phyloP scores from a whole-genome alignment of 2,329 filamentous ascomycete species.

The Venturia pyrina region DNA sequence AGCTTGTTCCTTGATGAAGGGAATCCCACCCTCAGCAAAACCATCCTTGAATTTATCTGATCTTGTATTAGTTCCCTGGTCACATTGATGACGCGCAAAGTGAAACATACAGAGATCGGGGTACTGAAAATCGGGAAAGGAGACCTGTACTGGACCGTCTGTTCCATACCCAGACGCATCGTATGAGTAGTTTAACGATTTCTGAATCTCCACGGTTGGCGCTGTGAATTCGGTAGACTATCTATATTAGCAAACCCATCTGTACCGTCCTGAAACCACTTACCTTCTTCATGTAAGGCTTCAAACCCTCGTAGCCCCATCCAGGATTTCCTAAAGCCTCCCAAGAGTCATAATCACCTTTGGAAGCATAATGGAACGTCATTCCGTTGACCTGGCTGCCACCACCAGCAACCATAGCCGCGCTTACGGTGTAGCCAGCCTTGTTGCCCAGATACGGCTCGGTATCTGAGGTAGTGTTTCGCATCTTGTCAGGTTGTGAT shows the following conservation, averaged over 20 bases:
- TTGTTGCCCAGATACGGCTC: neutral
- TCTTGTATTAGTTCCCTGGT: neutral
- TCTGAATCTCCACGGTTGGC: neutral
- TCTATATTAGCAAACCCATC: neutral
- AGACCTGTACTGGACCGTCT: neutral
- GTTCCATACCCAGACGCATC: neutral
- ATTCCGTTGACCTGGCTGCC: neutral
- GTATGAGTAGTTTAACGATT: neutral
- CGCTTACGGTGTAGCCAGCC: neutral
- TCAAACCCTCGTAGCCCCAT: conserved; percentile 5
- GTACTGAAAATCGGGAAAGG: neutral
- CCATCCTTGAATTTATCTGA: neutral
- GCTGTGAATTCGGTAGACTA: neutral
- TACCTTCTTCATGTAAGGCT: neutral
- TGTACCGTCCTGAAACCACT: neutral
- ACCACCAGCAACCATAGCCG: neutral
- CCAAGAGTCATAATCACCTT: neutral
- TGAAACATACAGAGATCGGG: neutral
- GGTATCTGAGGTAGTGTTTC: neutral
- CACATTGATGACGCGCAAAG: neutral
- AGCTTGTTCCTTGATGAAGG: neutral
- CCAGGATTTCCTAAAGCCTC: conserved; percentile 2
- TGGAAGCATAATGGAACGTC: neutral
- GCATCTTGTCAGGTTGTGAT: neutral
- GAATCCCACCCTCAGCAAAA: neutral